phyloP scores from a whole-genome alignment of 75 land plant genomes.

The Azolla pinnata region DNA sequence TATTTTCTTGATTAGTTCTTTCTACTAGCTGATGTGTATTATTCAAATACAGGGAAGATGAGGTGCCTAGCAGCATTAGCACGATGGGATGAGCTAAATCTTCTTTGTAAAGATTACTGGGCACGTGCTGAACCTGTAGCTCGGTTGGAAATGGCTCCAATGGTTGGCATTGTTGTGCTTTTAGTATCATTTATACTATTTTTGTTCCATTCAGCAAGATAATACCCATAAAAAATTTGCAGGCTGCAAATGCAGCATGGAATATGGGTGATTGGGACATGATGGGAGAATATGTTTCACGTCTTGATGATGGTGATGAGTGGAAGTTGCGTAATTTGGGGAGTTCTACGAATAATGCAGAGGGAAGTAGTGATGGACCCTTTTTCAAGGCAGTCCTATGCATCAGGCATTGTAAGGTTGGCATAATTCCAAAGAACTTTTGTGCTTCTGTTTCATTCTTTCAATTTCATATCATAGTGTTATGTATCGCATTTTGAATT shows the following conservation, averaged over 20 bases:
- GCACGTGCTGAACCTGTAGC: constrained; percentile 80
- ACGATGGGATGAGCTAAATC: constrained; percentile 95
- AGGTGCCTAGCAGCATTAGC: constrained; percentile 96
- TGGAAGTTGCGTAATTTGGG: constrained; percentile 51
- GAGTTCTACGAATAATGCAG: constrained; percentile 61
- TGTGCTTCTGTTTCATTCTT: too few species aligned
- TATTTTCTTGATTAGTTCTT: too few species aligned
- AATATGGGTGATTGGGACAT: constrained; percentile 99
- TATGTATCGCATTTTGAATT: neutral
- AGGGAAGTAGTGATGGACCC: constrained; percentile 97
- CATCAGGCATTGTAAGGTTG: constrained; percentile 66
- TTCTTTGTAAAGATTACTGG: constrained; percentile 92
- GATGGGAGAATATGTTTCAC: constrained; percentile 90
- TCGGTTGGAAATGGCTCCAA: constrained; percentile 94
- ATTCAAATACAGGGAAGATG: constrained; percentile 93
- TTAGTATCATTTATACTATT: too few species aligned
- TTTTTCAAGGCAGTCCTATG: constrained; percentile 89
- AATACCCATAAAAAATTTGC: too few species aligned
- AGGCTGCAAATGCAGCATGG: constrained; percentile 99
- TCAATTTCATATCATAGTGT: too few species aligned
- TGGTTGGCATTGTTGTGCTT: constrained; percentile 41
- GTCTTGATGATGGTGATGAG: constrained; percentile 79
- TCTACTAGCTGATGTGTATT: too few species aligned
- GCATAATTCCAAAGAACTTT: neutral
- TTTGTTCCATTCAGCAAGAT: too few species aligned